phyloP scores from a whole-genome alignment of 2,329 filamentous ascomycete genomes.

The Pestalotiopsis sp. region DNA sequence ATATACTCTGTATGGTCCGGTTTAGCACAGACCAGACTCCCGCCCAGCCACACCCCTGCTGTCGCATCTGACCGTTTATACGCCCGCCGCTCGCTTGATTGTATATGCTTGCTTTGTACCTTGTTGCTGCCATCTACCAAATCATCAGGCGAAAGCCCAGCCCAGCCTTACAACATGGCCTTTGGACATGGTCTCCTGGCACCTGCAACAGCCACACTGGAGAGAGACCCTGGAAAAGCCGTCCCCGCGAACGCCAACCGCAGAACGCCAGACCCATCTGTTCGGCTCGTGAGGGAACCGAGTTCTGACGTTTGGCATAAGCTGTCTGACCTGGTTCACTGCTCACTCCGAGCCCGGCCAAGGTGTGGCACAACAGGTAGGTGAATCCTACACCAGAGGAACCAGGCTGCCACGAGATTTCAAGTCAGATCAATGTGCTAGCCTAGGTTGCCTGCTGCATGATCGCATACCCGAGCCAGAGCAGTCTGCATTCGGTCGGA shows the following conservation, averaged over 20 bases:
- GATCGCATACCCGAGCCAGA: not conserved
- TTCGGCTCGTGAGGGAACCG: too few relatives aligned
- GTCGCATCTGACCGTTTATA: not conserved
- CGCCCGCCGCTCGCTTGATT: not conserved
- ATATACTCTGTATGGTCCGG: not conserved
- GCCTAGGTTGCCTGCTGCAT: not conserved
- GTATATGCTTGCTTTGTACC: not conserved
- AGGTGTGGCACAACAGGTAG: not conserved
- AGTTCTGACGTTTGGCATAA: too few relatives aligned
- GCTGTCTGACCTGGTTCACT: not conserved
- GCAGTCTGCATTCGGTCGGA: not conserved
- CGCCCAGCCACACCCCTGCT: not conserved
- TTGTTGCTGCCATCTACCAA: not conserved
- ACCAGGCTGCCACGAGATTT: slow-evolving; percentile 6
- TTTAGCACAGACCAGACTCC: not conserved
- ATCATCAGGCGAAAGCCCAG: not conserved
- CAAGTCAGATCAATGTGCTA: slow-evolving; percentile 1
- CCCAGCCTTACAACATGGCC: not conserved
- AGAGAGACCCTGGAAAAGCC: too few relatives aligned
- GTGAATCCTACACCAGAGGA: not conserved
- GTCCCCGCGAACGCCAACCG: too few relatives aligned
- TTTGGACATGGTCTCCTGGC: not conserved
- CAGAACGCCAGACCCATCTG: too few relatives aligned
- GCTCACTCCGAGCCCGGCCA: not conserved
- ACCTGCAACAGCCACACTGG: too few relatives aligned